phyloP scores from a whole-genome alignment of 257 asterid species.

The Hygrophila difformis region DNA sequence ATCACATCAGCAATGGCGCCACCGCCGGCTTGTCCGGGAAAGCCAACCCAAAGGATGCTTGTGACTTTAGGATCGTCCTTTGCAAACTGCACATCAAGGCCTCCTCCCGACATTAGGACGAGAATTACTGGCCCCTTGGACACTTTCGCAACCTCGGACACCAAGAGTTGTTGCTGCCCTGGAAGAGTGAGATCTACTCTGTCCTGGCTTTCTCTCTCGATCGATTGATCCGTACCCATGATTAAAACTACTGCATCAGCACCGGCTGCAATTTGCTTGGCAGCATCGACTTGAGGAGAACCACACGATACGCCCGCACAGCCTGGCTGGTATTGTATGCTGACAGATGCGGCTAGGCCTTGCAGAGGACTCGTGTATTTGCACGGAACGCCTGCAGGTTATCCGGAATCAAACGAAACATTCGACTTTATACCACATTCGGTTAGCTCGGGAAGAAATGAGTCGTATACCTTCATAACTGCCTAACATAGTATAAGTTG shows the following conservation, averaged over 20 bases:
- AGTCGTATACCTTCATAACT: conserved; percentile 48
- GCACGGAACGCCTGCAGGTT: conserved; percentile 58
- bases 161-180: conserved; percentile 60
- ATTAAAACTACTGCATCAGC: conserved; percentile 79
- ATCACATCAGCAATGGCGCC: conserved; percentile 70
- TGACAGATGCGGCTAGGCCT: conserved; percentile 42
- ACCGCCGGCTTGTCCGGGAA: conserved; percentile 95
- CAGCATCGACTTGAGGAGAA: conserved; percentile 40
- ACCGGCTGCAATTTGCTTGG: conserved; percentile 42
- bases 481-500: conserved; percentile 62
- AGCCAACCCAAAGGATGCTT: conserved; percentile 88
- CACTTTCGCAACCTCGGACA: conserved; percentile 55
- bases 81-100: conserved; percentile 74
- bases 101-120: conserved; percentile 86
- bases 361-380: conserved; percentile 57
- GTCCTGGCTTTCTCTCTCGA: conserved; percentile 54
- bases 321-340: conserved; percentile 50
- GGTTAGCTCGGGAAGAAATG: neutral
- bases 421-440: neutral
- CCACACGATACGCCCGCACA: conserved; percentile 48
- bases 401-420: neutral
- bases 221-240: conserved; percentile 70
- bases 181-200: conserved; percentile 71
- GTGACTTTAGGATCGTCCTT: conserved; percentile 55
- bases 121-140: conserved; percentile 80